Evolutionary conservation across 2,329 filamentous ascomycete genomes (phyloP).

Genomic region (Hortaea sp.): DNA sequence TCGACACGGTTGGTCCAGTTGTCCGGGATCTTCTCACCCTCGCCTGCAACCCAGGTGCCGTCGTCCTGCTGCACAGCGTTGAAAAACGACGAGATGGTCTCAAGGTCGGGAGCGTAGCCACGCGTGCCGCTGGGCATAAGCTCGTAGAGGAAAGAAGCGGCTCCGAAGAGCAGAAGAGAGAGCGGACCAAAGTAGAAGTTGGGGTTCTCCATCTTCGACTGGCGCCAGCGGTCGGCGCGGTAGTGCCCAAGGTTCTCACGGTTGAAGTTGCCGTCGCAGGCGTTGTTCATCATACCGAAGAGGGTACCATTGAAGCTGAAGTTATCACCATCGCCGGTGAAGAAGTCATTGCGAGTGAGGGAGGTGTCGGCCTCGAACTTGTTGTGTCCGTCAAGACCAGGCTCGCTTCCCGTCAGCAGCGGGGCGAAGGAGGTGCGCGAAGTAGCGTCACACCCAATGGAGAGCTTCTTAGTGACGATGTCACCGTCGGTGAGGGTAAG

Average conservation of each 20-base stretch:
- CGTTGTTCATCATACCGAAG: conserved; percentile 29
- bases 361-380: conserved; percentile 35
- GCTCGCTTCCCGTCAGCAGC: conserved; percentile 27
- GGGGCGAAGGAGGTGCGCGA: conserved; percentile 29
- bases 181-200: conserved; percentile 37
- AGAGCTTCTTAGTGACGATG: conserved; percentile 32
- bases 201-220: conserved; percentile 28
- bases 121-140: conserved; percentile 27
- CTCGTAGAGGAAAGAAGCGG: conserved; percentile 35
- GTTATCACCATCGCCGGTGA: conserved; percentile 20
- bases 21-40: conserved; percentile 30
- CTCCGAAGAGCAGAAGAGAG: conserved; percentile 31
- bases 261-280: conserved; percentile 27
- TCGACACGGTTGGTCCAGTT: conserved; percentile 31
- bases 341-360: conserved; percentile 33
- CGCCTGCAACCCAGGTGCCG: conserved; percentile 30
- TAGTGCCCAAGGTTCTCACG: conserved; percentile 28
- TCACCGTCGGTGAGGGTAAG: conserved; percentile 33
- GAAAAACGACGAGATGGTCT: conserved; percentile 31
- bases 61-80: conserved; percentile 30
- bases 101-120: conserved; percentile 24
- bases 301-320: conserved; percentile 31
- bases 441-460: conserved; percentile 38
- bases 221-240: conserved; percentile 30
- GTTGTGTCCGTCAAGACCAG: conserved; percentile 35